phyloP scores from a whole-genome alignment of 495 filamentous ascomycete species.

The Mycothermus thermophilus region DNA sequence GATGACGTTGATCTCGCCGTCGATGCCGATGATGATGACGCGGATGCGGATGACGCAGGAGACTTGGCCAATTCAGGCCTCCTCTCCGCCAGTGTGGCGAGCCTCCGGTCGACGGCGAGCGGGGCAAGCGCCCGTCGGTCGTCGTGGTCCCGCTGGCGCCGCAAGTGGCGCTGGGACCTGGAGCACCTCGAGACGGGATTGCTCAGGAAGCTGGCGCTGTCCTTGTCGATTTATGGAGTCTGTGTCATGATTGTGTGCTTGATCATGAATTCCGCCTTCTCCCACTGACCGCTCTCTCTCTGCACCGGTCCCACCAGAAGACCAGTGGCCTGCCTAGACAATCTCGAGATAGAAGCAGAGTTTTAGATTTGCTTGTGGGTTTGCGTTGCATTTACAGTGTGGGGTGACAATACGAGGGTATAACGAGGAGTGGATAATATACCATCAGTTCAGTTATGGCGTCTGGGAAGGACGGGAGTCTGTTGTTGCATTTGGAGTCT shows the following conservation, averaged over 20 bases:
- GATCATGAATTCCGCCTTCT: slow-evolving; percentile 50
- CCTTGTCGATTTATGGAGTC: slow-evolving; percentile 66
- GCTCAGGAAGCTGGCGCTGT: slow-evolving; percentile 58
- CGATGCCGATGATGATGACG: slow-evolving; percentile 34
- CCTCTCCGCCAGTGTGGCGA: slow-evolving; percentile 28
- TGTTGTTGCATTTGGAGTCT: no score
- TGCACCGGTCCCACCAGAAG: no score
- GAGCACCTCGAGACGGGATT: slow-evolving; percentile 38
- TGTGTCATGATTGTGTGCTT: slow-evolving; percentile 85
- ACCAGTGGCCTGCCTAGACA: no score
- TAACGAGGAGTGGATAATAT: no score
- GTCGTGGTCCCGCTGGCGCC: slow-evolving; percentile 18
- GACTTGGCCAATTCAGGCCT: slow-evolving; percentile 25
- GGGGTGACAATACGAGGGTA: no score
- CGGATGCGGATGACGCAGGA: slow-evolving; percentile 24
- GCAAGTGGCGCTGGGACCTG: slow-evolving; percentile 35
- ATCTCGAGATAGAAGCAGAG: no score
- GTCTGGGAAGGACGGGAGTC: no score
- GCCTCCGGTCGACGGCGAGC: slow-evolving; percentile 31
- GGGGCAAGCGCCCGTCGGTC: slow-evolving; percentile 11
- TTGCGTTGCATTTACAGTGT: no score
- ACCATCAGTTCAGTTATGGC: no score
- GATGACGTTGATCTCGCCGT: slow-evolving; percentile 46
- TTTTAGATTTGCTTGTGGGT: no score
- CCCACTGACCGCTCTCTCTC: no score